Conservation (phyloP, 805 yeast species). For the Candida railenensis region DNA sequence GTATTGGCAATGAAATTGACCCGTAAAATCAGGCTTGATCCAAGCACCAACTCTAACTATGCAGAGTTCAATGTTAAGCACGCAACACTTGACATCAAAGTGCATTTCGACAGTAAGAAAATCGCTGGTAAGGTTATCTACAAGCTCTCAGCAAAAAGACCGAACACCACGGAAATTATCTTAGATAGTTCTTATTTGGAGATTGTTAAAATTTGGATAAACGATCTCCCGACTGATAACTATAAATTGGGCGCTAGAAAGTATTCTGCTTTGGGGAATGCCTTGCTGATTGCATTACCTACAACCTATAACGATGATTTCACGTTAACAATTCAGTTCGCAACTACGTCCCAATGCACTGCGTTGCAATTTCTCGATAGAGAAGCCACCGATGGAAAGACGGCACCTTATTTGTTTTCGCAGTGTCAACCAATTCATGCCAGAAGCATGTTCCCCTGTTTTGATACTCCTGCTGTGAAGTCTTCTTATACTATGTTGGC, state of each 20-base stretch:
- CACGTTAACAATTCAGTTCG: slow-evolving; percentile 17
- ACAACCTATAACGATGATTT: slow-evolving; percentile 4
- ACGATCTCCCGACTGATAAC: slow-evolving; percentile 12
- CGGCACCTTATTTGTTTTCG: slow-evolving; percentile 33
- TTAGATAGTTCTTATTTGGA: slow-evolving; percentile 29
- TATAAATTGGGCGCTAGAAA: slow-evolving; percentile 11
- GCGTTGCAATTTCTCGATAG: slow-evolving; percentile 32
- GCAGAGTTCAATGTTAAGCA: slow-evolving; percentile 17
- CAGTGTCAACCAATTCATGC: slow-evolving; percentile 39
- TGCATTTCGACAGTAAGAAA: slow-evolving; percentile 22
- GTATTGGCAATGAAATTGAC: slow-evolving; percentile 1
- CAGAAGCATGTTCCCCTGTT: slow-evolving; percentile 35
- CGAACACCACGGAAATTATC: slow-evolving; percentile 9
- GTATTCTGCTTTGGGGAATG: slow-evolving; percentile 24
- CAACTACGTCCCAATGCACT: slow-evolving; percentile 31
- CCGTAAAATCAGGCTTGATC: slow-evolving; percentile 15
- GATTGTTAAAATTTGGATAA: slow-evolving; percentile 17
- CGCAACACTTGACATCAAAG: slow-evolving; percentile 20
- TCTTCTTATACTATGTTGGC: slow-evolving; percentile 25
- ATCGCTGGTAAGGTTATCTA: slow-evolving; percentile 23
- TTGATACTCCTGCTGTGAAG: slow-evolving; percentile 35
- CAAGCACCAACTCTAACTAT: slow-evolving; percentile 30
- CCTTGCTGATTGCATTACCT: slow-evolving; percentile 17
- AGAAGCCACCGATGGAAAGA: slow-evolving; percentile 19
- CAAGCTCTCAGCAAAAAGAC: slow-evolving; percentile 12